Conservation (phyloP, 2,329 filamentous ascomycete species). For the Diplodia sapinea region DNA sequence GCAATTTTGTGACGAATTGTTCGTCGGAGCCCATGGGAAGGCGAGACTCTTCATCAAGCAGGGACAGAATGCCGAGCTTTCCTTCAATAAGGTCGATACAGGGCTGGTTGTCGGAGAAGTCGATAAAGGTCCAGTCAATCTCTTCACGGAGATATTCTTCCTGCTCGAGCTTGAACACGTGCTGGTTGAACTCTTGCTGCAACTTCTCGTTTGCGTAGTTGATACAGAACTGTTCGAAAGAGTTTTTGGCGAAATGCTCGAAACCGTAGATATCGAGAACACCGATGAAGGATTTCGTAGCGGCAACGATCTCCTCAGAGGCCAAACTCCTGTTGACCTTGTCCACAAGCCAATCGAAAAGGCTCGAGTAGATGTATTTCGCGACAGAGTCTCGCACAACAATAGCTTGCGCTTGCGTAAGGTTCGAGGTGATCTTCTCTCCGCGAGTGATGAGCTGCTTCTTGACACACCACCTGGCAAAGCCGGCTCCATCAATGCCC, state of each 20-base stretch:
- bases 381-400: conserved; percentile 97
- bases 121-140: conserved; percentile 99
- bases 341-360: conserved; percentile 99
- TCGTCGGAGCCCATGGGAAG: conserved; percentile 97
- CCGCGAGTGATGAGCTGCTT: conserved; percentile 96
- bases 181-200: conserved; percentile 98
- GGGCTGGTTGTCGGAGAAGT: conserved; percentile 98
- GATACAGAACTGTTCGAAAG: conserved; percentile 99
- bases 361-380: conserved; percentile 97
- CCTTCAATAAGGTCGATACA: conserved; percentile 99
- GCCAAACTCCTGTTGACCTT: conserved; percentile 91
- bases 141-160: conserved; percentile 96
- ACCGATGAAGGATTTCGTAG: conserved; percentile 90
- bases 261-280: conserved; percentile 99
- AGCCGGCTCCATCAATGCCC: conserved; percentile 83
- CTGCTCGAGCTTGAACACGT: conserved; percentile 98
- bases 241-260: conserved; percentile 99
- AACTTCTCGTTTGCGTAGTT: conserved; percentile 99
- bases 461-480: conserved; percentile 98
- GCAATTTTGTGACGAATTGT: conserved; percentile 93
- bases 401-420: conserved; percentile 89
- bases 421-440: conserved; percentile 95
- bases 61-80: conserved; percentile 88
- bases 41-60: conserved; percentile 94
- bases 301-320: conserved; percentile 81